Evolutionary conservation across 768 basidiomycete genomes (phyloP), one percentile per base, ranked within the genome.

Genomic region (Tricholoma furcatifolium): DNA sequence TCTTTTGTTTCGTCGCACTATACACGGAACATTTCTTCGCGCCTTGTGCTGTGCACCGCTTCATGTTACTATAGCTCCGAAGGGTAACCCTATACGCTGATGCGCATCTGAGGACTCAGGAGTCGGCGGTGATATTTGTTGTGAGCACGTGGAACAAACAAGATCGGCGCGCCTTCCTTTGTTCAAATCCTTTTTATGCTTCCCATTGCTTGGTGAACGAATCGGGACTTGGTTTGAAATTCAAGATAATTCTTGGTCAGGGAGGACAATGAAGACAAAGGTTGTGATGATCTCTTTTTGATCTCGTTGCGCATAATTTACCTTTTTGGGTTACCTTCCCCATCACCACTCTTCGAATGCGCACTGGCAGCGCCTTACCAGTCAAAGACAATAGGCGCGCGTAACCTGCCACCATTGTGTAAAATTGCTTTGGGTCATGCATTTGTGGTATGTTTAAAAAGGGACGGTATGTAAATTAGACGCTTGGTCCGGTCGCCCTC

Each of bases 141-240:
- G 40, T 44, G 30, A 56, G 35, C 50, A 60, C 58, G 59, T 60
- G 58, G 51, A 39, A 8, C 6, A 12, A 30, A 62, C 61, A 62
- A 62, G 61, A 62, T 60, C 58, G 58, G 61, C 56, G 56, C n/a
- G 48, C 48, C 38, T 31, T 55, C 45, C 54, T 59, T 61, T 59
- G 58, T 61, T 31, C 32, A 27, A 32, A n/a, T 50, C 51, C 53
- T 51, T 58, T 50, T 50, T 44, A 53, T n/a, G n/a, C n/a, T n/a
- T n/a, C n/a, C n/a, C n/a, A n/a, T n/a, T 57, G 38, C 20, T 20
- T 53, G 44, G 50, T 53, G 27, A 42, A n/a, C 48, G 18, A 57
- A 50, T 50, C 49, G 27, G 43, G 50, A n/a, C 44, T 41, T 31
- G 10, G 31, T 57, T 54, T 51, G 47, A 57, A 53, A 45, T 53